A percentile compares a stretch with the other conserved stretches of the same genome.
Conservation (phyloP, 179 eudicot genomes). For the Heliamphora pulchella region DNA sequence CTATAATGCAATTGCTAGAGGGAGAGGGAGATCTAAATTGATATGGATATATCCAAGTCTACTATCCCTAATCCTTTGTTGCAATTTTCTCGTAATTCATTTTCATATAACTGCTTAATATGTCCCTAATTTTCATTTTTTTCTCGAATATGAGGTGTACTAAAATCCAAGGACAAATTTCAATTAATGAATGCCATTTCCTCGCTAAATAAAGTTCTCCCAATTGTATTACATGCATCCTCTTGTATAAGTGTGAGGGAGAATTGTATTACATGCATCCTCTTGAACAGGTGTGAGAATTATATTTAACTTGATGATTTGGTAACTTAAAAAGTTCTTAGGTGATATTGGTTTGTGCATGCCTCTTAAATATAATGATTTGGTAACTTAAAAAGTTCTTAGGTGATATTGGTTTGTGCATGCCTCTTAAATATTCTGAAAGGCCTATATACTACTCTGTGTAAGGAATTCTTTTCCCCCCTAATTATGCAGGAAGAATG, state of each 20-base stretch:
- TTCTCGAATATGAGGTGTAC: background rate
- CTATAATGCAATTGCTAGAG: too few species aligned
- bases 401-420: background rate
- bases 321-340: background rate
- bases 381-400: background rate
- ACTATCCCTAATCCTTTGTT: background rate
- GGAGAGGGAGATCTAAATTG: too few species aligned
- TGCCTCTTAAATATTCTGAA: background rate
- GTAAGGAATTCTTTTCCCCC: background rate
- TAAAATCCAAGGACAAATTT: background rate
- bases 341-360: background rate
- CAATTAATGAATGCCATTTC: background rate
- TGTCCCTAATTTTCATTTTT: background rate
- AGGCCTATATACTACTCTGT: background rate
- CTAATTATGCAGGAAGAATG: constrained; percentile 41
- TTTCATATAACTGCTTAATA: background rate
- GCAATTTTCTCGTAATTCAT: background rate
- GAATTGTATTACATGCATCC: too few species aligned
- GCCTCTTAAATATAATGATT: background rate
- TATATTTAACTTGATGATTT: too few species aligned
- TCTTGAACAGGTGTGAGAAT: too few species aligned
- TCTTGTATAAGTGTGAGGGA: too few species aligned
- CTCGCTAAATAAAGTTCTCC: background rate
- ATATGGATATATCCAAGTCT: background rate
- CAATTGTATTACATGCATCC: too few species aligned